Base-by-base conservation (phyloP, 2,329 filamentous ascomycete species). In the Mycosphaerelloides madeirae region DNA sequence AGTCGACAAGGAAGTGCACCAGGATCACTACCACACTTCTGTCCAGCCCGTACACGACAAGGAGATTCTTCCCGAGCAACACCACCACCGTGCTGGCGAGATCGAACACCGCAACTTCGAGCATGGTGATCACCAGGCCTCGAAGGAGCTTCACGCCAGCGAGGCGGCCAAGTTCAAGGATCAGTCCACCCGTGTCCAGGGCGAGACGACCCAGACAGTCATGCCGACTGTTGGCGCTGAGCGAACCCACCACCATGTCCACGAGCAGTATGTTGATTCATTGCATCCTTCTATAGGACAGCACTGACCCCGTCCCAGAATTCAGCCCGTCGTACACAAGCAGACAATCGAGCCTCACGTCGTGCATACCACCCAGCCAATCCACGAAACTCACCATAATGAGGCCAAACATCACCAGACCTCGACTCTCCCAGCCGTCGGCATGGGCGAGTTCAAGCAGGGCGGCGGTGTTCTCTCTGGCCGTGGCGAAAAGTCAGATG, bases 31-130 rank as follows among this genome's bases (percentile, higher is more conserved):
- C 50, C 57, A 60, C 48, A 58, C 55, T 31, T 57, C 57, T 6
- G 44, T 60, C 3, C 57, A 60, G 44, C 55, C 57, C 2, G 38
- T 58, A 5, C 29, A 53, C 31, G 53, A 57, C 33, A 25, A 33
- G 4, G 56, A 60, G 29, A 49, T 56, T 5, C 64, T 76, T 31
- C 16, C 82, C 0, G 83, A 85, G 65, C 68, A 80, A 62, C 83
- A 86, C 59, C 68, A 70, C 15, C 76, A 83, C 62, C 78, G 82
- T 29, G 59, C 81, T 12, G 68, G 69, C 2, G 72, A 72, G 2
- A 76, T 83, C 0, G 74, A 85, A 64, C 74, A 84, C 61, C 76
- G 77, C 45, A 70, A 76, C n/a, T 74, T 80, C 50, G 73, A 83
- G 37, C 81, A 87, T 55, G 79, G 77, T 41, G 73, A 82, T 42